Evolutionary conservation across 345 rosid species (phyloP).

Genomic region (Zanthoxylum bungeanum): DNA sequence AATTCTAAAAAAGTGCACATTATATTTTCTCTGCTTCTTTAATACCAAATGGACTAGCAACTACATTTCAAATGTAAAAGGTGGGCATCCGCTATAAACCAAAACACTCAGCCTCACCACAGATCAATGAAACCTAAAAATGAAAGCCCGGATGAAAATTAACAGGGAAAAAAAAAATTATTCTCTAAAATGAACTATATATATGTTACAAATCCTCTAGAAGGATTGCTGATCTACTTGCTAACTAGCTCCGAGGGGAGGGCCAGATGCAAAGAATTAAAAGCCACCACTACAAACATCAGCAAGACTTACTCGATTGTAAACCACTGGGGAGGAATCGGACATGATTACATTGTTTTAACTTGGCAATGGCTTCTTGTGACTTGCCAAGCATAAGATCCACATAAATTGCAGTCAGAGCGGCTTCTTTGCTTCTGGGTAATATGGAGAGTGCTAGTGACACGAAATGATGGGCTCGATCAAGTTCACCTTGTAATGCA

Average conservation of each 20-base stretch:
- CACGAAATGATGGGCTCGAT: constrained; percentile 59
- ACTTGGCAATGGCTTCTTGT: constrained; percentile 73
- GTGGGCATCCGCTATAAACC: constrained; percentile 55
- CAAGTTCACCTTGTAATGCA: constrained; percentile 75
- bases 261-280: constrained; percentile 24
- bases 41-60: too few species aligned
- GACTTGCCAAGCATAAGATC: constrained; percentile 72
- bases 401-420: constrained; percentile 72
- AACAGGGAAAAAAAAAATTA: constrained; percentile 21
- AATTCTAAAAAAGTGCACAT: too few species aligned
- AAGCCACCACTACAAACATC: constrained; percentile 23
- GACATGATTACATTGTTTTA: constrained; percentile 65
- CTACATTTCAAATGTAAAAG: constrained; percentile 38
- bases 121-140: constrained; percentile 39
- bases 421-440: constrained; percentile 66
- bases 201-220: constrained; percentile 64
- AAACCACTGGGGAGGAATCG: constrained; percentile 55
- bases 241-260: constrained; percentile 30
- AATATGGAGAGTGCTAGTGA: constrained; percentile 51
- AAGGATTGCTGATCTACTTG: constrained; percentile 51
- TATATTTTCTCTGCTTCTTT: too few species aligned
- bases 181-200: constrained; percentile 54
- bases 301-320: constrained; percentile 27
- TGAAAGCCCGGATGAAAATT: constrained; percentile 9
- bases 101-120: constrained; percentile 54